Conservation (phyloP, 1,284 basidiomycete genomes). For the Cryptococcus sp. region DNA sequence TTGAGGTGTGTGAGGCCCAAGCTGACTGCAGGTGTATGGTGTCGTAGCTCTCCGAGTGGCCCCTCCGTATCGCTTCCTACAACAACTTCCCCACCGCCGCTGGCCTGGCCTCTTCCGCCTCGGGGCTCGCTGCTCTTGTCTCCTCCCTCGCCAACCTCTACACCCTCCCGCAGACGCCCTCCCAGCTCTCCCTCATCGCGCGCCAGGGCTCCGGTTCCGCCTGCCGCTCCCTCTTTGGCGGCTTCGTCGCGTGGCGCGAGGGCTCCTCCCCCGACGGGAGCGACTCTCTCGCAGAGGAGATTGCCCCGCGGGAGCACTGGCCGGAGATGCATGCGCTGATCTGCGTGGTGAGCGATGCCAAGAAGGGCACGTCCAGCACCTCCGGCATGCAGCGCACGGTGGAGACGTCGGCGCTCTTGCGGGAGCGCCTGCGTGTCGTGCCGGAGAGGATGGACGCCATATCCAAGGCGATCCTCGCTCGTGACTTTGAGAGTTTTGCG, state of each 20-base stretch:
- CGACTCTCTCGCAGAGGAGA: constrained; percentile 84
- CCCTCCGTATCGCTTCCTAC: constrained; percentile 83
- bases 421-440: constrained; percentile 88
- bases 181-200: constrained; percentile 82
- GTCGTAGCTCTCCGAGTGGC: constrained; percentile 64
- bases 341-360: constrained; percentile 92
- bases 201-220: constrained; percentile 97
- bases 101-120: constrained; percentile 93
- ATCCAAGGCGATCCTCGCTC: constrained; percentile 68
- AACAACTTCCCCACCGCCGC: constrained; percentile 99
- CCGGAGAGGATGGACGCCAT: constrained; percentile 83
- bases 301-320: constrained; percentile 87
- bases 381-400: constrained; percentile 97
- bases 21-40: background rate
- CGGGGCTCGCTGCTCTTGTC: constrained; percentile 93
- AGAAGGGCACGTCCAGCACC: constrained; percentile 94
- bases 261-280: constrained; percentile 66
- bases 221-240: constrained; percentile 94
- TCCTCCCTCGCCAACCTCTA: constrained; percentile 86
- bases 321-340: constrained; percentile 94
- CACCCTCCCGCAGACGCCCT: constrained; percentile 65
- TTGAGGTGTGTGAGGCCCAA: background rate
- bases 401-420: constrained; percentile 81
- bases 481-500: constrained; percentile 87
- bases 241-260: constrained; percentile 94